phyloP scores from a whole-genome alignment of 164 flowering plant genomes.

The Dillenia suffruticosa region DNA sequence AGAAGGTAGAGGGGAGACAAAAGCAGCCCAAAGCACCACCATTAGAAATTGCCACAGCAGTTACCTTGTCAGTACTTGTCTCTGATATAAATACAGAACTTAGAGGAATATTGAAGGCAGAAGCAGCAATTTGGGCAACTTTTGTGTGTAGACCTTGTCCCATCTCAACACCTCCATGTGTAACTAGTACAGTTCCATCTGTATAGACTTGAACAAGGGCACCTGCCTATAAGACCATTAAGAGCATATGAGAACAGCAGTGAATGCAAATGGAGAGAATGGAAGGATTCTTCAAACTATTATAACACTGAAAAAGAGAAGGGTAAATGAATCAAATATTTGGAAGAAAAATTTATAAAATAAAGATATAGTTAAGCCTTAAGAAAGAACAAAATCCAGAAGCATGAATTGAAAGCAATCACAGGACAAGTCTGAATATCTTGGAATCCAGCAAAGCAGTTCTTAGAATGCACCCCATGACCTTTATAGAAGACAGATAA shows the following conservation, averaged over 20 bases:
- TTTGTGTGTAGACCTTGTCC: conserved; percentile 99
- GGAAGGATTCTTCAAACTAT: too few species aligned
- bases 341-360: too few species aligned
- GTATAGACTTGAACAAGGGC: conserved; percentile 97
- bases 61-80: conserved; percentile 99
- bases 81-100: conserved; percentile 92
- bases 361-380: too few species aligned
- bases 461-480: too few species aligned
- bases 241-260: neutral
- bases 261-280: too few species aligned
- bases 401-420: neutral
- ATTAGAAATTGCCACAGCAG: neutral
- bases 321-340: too few species aligned
- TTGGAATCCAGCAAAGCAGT: too few species aligned
- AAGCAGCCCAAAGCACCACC: too few species aligned
- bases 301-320: too few species aligned
- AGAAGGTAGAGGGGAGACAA: too few species aligned
- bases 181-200: conserved; percentile 94
- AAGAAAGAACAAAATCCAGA: neutral
- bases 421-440: too few species aligned
- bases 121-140: conserved; percentile 96
- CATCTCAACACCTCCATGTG: conserved; percentile 99
- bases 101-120: conserved; percentile 84
- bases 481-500: too few species aligned
- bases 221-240: conserved; percentile 66